Evolutionary conservation across 2,329 filamentous ascomycete genomes (phyloP).

Genomic region (Diaporthe australafricana): DNA sequence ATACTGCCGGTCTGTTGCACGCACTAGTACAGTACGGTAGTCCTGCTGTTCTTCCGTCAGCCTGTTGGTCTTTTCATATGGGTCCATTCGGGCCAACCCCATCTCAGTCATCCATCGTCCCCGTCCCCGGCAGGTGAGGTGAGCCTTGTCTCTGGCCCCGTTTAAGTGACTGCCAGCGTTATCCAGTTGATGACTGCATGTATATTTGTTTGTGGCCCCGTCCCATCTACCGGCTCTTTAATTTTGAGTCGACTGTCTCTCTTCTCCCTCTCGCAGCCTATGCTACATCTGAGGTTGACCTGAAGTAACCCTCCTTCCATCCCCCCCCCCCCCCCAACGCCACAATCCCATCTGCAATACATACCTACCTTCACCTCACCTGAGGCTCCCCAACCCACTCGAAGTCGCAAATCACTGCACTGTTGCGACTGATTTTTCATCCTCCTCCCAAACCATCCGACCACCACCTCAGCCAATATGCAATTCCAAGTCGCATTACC

Average conservation of each 20-base stretch:
- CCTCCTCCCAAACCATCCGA: neutral
- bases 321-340: neutral
- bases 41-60: neutral
- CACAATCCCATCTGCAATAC: neutral
- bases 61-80: constrained; percentile 12
- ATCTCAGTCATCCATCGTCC: neutral
- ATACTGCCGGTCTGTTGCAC: neutral
- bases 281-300: neutral
- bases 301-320: neutral
- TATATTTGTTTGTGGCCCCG: constrained; percentile 18
- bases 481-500: constrained; percentile 25
- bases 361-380: neutral
- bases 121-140: neutral
- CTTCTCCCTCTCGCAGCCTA: neutral
- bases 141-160: constrained; percentile 7
- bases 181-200: constrained; percentile 21
- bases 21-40: too few relatives aligned
- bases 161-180: constrained; percentile 9
- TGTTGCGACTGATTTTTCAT: neutral
- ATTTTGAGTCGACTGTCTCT: neutral
- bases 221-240: neutral
- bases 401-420: neutral
- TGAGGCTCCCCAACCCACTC: neutral
- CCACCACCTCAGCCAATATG: constrained; percentile 19
- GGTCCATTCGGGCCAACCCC: neutral